Conservation (phyloP, 345 rosid genomes). For the Eucalyptus rudis region DNA sequence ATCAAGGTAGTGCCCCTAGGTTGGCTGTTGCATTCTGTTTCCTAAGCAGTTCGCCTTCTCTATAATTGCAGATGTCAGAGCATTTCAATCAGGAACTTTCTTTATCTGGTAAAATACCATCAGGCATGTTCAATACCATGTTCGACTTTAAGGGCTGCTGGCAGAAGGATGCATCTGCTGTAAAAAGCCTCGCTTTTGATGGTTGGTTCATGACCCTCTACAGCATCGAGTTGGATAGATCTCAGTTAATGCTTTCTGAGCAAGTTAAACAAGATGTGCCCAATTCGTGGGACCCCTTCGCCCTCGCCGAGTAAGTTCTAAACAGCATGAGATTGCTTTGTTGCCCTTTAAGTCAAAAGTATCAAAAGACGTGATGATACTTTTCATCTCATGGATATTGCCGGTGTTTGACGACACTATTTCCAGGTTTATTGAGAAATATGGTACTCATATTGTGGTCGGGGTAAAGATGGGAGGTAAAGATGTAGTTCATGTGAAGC, state of each 20-base stretch:
- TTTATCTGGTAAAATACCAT: slow-evolving; percentile 82
- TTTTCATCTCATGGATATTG: neutral
- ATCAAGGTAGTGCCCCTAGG: neutral
- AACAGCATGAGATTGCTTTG: neutral
- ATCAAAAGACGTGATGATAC: neutral
- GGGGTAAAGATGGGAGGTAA: slow-evolving; percentile 95
- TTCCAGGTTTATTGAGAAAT: slow-evolving; percentile 67
- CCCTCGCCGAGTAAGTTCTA: slow-evolving; percentile 68
- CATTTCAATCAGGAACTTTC: slow-evolving; percentile 65
- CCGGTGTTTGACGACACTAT: neutral
- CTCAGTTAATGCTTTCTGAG: slow-evolving; percentile 49
- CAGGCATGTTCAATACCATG: slow-evolving; percentile 71
- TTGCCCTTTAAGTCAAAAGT: neutral
- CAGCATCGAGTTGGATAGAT: slow-evolving; percentile 64
- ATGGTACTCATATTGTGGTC: slow-evolving; percentile 80
- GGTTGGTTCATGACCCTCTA: slow-evolving; percentile 92
- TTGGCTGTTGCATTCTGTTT: neutral
- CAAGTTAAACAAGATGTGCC: slow-evolving; percentile 72
- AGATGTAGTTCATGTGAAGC: slow-evolving; percentile 68
- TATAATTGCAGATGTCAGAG: slow-evolving; percentile 79
- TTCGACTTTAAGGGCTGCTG: slow-evolving; percentile 55
- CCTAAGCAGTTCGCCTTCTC: neutral
- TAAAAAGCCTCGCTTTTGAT: slow-evolving; percentile 65
- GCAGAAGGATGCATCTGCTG: slow-evolving; percentile 70
- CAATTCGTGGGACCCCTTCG: slow-evolving; percentile 77